These are phyloP conservation scores for Osmozyma mogii DNA, from an alignment of 805 yeast species.

Conservation along the genomic window DNA sequence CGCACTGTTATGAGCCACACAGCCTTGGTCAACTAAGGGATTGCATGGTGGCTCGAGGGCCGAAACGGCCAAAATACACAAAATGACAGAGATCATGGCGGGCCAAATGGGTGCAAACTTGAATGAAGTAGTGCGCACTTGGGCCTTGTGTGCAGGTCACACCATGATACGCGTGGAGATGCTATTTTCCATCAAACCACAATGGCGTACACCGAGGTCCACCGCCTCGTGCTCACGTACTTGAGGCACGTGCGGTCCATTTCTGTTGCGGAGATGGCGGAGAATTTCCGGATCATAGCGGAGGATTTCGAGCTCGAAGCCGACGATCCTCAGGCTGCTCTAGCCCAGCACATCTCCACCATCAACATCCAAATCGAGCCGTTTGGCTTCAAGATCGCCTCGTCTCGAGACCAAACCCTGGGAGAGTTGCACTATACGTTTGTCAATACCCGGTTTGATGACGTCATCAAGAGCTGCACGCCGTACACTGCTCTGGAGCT, in stretches of 20 bases:
- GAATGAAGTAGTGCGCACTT: no score
- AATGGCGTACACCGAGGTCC: conserved; percentile 7
- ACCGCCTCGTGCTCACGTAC: conserved; percentile 12
- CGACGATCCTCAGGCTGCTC: conserved; percentile 2
- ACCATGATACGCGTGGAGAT: no score
- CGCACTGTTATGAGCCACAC: conserved; percentile 22
- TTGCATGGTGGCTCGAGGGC: conserved; percentile 14
- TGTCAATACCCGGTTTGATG: conserved; percentile 34
- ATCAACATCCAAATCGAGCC: conserved; percentile 26
- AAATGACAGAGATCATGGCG: neutral
- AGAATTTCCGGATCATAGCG: conserved; percentile 4
- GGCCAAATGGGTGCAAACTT: neutral
- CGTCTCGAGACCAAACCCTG: conserved; percentile 27
- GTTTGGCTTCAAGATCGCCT: conserved; percentile 38
- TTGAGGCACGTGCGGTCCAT: conserved; percentile 7
- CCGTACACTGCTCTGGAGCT: conserved; percentile 30
- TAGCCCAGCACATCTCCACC: conserved; percentile 15
- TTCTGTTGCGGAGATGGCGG: conserved; percentile 4
- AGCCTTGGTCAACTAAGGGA: conserved; percentile 16
- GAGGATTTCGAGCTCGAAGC: conserved; percentile 6
- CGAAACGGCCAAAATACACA: neutral
- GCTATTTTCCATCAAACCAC: neutral
- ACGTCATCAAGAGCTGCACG: conserved; percentile 32
- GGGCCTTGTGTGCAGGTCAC: no score
- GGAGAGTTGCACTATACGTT: conserved; percentile 27